Evolutionary conservation across 306 rosid genomes (phyloP), one percentile per base, ranked within the genome.

Genomic region (Glycyrrhiza uralensis): DNA sequence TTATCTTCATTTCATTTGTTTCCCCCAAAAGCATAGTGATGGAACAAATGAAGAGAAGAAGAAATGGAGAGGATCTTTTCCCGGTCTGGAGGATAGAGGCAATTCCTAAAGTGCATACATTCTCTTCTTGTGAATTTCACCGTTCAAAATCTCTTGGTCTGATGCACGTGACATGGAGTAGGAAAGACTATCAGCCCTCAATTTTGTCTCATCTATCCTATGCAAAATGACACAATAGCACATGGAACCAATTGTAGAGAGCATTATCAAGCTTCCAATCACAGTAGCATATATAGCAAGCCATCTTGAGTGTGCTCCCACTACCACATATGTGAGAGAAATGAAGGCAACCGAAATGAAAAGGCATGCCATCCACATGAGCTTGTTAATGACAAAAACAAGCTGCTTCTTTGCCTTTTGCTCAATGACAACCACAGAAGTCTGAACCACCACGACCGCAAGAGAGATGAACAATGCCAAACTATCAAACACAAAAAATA

Each of bases 291-390:
- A 91, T 46, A 91, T 68, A 26, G 98, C 98, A 32, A 94, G 96
- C 97, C 97, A 94, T 65, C 80, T 85, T 32, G 88, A 79, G 36
- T 86, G 82, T 26, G 88, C 75, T 52, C 98, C 98, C 72, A 94
- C 98, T 75, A 94, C 98, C 70, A 94, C 85, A 71, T 79, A 94
- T 2, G 96, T 80, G 72, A 94, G 92, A 39, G 98, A 91, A 76
- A 94, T 91, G 81, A 94, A 94, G 54, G 98, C 96, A 51, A 88
- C 69, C 8, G 98, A 91, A 76, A 94, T 91, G 88, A 82, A 91
- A 76, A 91, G 97, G 73, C 98, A 94, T 63, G 98, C 98, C 81
- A 89, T 69, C 98, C 98, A 93, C 98, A 93, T 93, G 75, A 93
- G 91, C 85, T 93, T 93, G 90, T 93, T 93, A 39, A 93, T 93